These are phyloP conservation scores for Balamuthia mandrillaris DNA, from an alignment of 208 protist species.

Conservation along the genomic window DNA sequence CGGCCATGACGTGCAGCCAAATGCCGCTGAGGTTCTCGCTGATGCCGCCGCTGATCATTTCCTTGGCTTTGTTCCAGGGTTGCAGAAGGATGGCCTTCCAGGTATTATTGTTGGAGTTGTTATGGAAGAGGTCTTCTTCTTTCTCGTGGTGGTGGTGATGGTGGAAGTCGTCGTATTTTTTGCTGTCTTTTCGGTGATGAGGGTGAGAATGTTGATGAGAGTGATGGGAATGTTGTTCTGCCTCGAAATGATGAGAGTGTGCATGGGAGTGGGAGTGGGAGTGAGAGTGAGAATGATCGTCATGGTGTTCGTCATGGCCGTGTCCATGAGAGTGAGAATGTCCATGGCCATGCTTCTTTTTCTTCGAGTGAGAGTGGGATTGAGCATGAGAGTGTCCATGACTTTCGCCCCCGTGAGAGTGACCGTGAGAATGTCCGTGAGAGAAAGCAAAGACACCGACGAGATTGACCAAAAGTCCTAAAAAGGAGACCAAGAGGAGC, in stretches of 20 bases:
- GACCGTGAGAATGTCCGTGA: conserved; percentile 54
- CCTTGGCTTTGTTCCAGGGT: no score
- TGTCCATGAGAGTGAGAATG: background rate
- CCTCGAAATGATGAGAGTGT: no score
- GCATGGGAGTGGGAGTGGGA: no score
- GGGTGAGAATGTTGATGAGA: no score
- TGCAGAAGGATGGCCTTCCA: no score
- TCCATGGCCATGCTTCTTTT: no score
- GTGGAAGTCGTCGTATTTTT: conserved; percentile 42
- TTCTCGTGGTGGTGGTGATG: conserved; percentile 30
- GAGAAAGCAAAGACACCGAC: conserved; percentile 65
- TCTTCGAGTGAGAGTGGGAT: no score
- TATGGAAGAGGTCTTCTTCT: no score
- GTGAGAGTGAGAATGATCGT: conserved; percentile 35
- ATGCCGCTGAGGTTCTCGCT: conserved; percentile 54
- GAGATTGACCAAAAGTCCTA: conserved; percentile 60
- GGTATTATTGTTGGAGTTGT: no score
- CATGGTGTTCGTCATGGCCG: background rate
- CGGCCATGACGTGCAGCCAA: conserved; percentile 76
- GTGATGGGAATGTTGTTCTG: no score
- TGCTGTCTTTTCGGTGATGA: no score
- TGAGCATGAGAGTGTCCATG: conserved; percentile 33
- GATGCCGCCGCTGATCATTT: no score
- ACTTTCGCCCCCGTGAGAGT: conserved; percentile 37
- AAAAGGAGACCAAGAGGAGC: conserved; percentile 61